These are phyloP conservation scores for Phytophthora pseudosyringae DNA, from an alignment of 352 stramenopile genomes.

Conservation along the genomic window DNA sequence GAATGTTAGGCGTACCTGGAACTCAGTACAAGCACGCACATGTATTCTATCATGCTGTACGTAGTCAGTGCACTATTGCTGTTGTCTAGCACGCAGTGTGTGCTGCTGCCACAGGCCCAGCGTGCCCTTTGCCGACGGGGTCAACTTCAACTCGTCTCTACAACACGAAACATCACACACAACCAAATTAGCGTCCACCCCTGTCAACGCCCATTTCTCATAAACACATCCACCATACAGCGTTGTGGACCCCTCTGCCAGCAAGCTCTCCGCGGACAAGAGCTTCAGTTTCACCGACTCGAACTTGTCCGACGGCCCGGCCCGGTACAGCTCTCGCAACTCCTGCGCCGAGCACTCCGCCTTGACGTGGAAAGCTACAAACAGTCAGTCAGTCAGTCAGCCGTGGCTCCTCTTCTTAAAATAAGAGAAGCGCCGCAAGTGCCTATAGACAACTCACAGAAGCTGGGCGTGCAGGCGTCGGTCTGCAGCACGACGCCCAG, in stretches of 20 bases:
- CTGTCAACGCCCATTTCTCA: neutral
- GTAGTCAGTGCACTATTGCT: too few species aligned
- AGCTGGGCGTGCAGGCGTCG: slow-evolving; percentile 77
- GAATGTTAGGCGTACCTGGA: too few species aligned
- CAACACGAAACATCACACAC: slow-evolving; percentile 9
- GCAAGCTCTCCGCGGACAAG: slow-evolving; percentile 41
- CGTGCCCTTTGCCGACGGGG: slow-evolving; percentile 54
- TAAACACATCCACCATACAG: slow-evolving; percentile 38
- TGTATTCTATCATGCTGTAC: too few species aligned
- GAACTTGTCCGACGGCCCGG: slow-evolving; percentile 58
- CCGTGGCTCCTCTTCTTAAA: neutral
- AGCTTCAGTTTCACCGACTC: slow-evolving; percentile 66
- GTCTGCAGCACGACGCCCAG: slow-evolving; percentile 77
- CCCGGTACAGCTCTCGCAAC: slow-evolving; percentile 48
- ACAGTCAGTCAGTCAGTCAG: neutral
- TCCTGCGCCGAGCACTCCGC: slow-evolving; percentile 42
- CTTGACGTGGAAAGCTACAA: slow-evolving; percentile 66
- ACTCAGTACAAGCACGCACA: too few species aligned
- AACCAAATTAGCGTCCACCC: neutral
- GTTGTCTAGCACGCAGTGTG: slow-evolving; percentile 15
- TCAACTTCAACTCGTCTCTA: slow-evolving; percentile 47
- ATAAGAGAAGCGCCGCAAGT: neutral
- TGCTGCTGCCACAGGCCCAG: slow-evolving; percentile 53
- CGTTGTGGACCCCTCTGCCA: slow-evolving; percentile 24
- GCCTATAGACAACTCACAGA: slow-evolving; percentile 49